Conservation (phyloP, 176 grass and related monocot genomes). For the Carex kokanica region DNA sequence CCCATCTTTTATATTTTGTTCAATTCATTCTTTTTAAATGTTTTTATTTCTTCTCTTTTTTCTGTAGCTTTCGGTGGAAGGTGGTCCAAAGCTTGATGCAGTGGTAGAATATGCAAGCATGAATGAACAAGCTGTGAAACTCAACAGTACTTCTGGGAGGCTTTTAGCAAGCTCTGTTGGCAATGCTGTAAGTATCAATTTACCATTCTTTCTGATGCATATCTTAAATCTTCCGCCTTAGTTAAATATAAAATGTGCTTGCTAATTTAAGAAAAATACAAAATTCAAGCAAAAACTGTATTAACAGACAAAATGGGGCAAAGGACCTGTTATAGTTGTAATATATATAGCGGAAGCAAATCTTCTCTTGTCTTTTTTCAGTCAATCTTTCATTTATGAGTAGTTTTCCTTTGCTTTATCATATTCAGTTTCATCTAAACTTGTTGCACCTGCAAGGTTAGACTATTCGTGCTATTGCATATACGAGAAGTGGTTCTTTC, state of each 20-base stretch:
- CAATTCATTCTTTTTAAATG: slow-evolving; percentile 15
- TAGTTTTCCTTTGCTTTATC: background rate
- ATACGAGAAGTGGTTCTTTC: slow-evolving; percentile 59
- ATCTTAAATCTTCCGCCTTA: background rate
- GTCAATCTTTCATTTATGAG: slow-evolving; percentile 16
- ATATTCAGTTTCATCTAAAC: slow-evolving; percentile 20
- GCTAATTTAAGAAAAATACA: background rate
- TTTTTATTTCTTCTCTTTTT: slow-evolving; percentile 16
- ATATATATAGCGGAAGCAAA: background rate
- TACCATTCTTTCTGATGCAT: slow-evolving; percentile 1
- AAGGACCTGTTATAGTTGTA: background rate
- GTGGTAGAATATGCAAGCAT: slow-evolving; percentile 61
- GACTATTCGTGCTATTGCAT: slow-evolving; percentile 71
- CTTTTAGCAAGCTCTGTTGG: slow-evolving; percentile 65
- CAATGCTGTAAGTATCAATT: slow-evolving; percentile 72
- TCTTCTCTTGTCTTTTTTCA: slow-evolving; percentile 12
- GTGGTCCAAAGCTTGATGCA: slow-evolving; percentile 84
- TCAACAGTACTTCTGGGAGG: slow-evolving; percentile 68
- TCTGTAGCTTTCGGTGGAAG: slow-evolving; percentile 70
- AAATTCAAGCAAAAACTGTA: background rate
- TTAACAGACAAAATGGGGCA: background rate
- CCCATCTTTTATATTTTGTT: slow-evolving; percentile 7
- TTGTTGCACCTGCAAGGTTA: slow-evolving; percentile 42
- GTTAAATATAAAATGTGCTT: background rate
- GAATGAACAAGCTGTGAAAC: slow-evolving; percentile 42